phyloP scores from a whole-genome alignment of 2,329 filamentous ascomycete species.

The Xylaria sp. region DNA sequence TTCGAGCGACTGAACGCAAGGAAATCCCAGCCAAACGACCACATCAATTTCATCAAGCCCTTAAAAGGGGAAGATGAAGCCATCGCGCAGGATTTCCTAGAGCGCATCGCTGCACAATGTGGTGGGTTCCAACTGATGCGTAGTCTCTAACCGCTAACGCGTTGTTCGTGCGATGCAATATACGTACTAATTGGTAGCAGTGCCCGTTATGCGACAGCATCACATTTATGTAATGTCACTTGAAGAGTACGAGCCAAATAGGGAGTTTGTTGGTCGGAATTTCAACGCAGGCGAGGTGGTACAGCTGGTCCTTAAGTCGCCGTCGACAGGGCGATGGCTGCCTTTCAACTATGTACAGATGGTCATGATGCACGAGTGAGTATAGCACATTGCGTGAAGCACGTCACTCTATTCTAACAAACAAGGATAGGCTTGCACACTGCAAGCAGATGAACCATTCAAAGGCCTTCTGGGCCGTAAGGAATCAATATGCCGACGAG shows the following conservation, averaged over 20 bases:
- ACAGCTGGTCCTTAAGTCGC: slow-evolving; percentile 81
- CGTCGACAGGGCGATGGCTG: slow-evolving; percentile 74
- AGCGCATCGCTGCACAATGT: slow-evolving; percentile 84
- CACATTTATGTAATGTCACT: slow-evolving; percentile 74
- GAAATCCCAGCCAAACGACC: slow-evolving; percentile 77
- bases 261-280: slow-evolving; percentile 86
- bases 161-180: not conserved
- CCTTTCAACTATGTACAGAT: slow-evolving; percentile 88
- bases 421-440: slow-evolving; percentile 71
- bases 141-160: not conserved
- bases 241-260: slow-evolving; percentile 84
- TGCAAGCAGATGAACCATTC: slow-evolving; percentile 94
- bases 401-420: slow-evolving; percentile 2
- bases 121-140: slow-evolving; percentile 55
- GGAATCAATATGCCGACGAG: slow-evolving; percentile 77
- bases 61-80: slow-evolving; percentile 72
- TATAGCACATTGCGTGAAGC: not conserved
- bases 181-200: slow-evolving; percentile 49
- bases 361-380: slow-evolving; percentile 90
- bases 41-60: slow-evolving; percentile 88
- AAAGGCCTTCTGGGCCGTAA: slow-evolving; percentile 80
- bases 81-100: slow-evolving; percentile 75
- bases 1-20: slow-evolving; percentile 83
- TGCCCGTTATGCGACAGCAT: slow-evolving; percentile 76
- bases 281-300: slow-evolving; percentile 92